Evolutionary conservation across 1,284 basidiomycete genomes (phyloP).

Genomic region (Ustilago esculenta): DNA sequence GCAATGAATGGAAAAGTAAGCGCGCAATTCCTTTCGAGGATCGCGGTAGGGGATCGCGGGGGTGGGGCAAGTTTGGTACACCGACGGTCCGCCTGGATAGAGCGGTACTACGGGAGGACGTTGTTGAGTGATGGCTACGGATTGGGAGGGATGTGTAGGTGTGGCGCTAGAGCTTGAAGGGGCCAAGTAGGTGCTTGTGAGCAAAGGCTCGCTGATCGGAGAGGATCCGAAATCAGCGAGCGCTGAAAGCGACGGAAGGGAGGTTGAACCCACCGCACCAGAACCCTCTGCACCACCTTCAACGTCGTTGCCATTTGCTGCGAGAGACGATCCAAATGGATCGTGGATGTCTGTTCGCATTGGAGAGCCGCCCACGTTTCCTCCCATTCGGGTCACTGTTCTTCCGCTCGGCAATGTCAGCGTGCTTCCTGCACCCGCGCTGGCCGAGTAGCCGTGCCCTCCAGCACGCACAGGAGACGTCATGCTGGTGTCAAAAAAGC

Average conservation of each 20-base stretch:
- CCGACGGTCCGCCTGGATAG: slow-evolving; percentile 30
- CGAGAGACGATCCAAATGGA: neutral
- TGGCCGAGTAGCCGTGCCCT: neutral
- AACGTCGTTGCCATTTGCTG: neutral
- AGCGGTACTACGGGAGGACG: slow-evolving; percentile 18
- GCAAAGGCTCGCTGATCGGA: neutral
- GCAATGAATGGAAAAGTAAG: slow-evolving; percentile 84
- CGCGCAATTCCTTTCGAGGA: slow-evolving; percentile 68
- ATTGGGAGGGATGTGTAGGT: neutral
- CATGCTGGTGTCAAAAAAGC: slow-evolving; percentile 39
- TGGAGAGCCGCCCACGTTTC: slow-evolving; percentile 1
- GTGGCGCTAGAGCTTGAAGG: no score
- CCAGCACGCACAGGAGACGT: slow-evolving; percentile 29
- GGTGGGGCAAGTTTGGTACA: slow-evolving; percentile 18
- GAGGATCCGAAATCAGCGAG: slow-evolving; percentile 3
- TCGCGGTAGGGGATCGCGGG: slow-evolving; percentile 67
- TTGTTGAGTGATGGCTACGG: neutral
- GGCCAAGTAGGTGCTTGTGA: neutral
- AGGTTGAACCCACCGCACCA: neutral
- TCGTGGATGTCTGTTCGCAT: slow-evolving; percentile 1
- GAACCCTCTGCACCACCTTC: neutral
- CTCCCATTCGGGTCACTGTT: slow-evolving; percentile 22
- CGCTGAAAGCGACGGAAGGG: slow-evolving; percentile 1
- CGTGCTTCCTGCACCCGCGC: slow-evolving; percentile 16
- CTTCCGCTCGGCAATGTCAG: slow-evolving; percentile 32